These are phyloP conservation scores for Dendrostoma leiphaemia DNA, from an alignment of 2,329 filamentous ascomycete genomes.

Conservation along the genomic window DNA sequence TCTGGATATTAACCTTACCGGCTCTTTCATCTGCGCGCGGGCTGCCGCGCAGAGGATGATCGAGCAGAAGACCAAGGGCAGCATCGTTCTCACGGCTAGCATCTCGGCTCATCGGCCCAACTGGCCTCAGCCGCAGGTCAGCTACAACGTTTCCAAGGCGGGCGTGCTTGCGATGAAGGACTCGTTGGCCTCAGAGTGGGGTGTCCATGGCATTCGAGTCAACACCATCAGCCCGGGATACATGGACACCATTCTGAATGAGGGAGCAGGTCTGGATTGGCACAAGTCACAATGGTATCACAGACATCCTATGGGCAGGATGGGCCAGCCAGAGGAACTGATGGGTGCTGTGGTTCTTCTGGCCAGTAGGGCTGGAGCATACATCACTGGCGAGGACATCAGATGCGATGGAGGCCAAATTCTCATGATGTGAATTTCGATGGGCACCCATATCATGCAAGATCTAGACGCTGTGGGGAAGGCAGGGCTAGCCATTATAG, in stretches of 20 bases:
- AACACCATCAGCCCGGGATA: slow-evolving; percentile 73
- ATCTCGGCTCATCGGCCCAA: slow-evolving; percentile 70
- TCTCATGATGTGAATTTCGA: slow-evolving; percentile 13
- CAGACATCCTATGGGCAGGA: slow-evolving; percentile 62
- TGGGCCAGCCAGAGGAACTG: slow-evolving; percentile 63
- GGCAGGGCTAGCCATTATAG: too few species aligned
- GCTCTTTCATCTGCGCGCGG: slow-evolving; percentile 68
- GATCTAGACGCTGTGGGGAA: too few species aligned
- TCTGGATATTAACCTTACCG: slow-evolving; percentile 71
- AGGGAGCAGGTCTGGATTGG: slow-evolving; percentile 55
- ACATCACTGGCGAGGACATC: slow-evolving; percentile 68
- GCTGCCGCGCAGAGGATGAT: slow-evolving; percentile 58
- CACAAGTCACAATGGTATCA: slow-evolving; percentile 55
- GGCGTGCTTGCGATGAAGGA: slow-evolving; percentile 62
- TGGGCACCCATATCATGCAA: too few species aligned
- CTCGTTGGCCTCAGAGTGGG: slow-evolving; percentile 72
- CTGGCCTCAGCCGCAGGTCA: slow-evolving; percentile 68
- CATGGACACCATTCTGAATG: slow-evolving; percentile 75
- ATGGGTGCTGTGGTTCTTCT: slow-evolving; percentile 61
- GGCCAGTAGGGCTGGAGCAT: slow-evolving; percentile 58
- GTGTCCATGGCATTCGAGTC: slow-evolving; percentile 65
- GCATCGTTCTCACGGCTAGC: slow-evolving; percentile 65
- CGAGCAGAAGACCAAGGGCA: slow-evolving; percentile 46
- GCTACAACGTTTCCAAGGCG: slow-evolving; percentile 72
- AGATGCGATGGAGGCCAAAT: slow-evolving; percentile 57